Base-by-base conservation (phyloP, 169 alveolate species). In the Eimeria necatrix region DNA sequence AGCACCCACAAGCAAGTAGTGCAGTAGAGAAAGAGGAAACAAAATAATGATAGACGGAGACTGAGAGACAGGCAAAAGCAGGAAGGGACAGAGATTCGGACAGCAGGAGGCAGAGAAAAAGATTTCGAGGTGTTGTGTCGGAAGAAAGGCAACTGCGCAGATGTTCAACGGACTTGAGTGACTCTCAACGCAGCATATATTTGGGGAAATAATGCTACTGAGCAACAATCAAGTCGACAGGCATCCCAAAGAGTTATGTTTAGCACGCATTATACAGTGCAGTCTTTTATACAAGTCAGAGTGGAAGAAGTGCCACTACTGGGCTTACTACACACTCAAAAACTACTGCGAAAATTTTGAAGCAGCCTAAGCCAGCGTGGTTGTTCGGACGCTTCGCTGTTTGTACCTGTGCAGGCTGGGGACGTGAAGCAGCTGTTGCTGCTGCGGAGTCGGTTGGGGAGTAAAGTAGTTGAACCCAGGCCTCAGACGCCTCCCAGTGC, bases 361-460 rank as follows among this genome's bases (percentile, higher is more conserved):
- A n/a, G 64, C 64, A 56, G 64, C 20, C 20, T 56, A 9, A n/a
- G 51, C 83, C 52, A 9, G 16, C 24, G 8, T 10, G 49, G 85
- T 12, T 41, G 85, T 18, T 10, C 85, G 49, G 26, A 46, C 48
- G 26, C 3, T 18, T 56, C 2, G 85, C 85, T 74, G 89, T 46
- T 18, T 14, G 46, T 80, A 80, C 89, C 89, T 80, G 89, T 22
- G 89, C 89, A 18, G 89, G 89, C 70, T 48, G 61, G n/a, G 89
- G 89, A 3, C 71, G 48, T 68, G 61, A 48, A 20, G 89, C 61
- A 51, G 18, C 71, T 12, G 49, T 46, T n/a, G 48, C 26, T 8
- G 61, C 51, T 8, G 48, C 70, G 32, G 8, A n/a, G n/a, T 51
- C 20, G 20, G 70, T 4, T 4, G 70, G 56, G 71, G 56, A 0